Percentiles rank a stretch among this genome's conserved stretches.
These are phyloP conservation scores for Orbilia oligospora DNA, from an alignment of 2,329 filamentous ascomycete genomes.

Conservation along the genomic window DNA sequence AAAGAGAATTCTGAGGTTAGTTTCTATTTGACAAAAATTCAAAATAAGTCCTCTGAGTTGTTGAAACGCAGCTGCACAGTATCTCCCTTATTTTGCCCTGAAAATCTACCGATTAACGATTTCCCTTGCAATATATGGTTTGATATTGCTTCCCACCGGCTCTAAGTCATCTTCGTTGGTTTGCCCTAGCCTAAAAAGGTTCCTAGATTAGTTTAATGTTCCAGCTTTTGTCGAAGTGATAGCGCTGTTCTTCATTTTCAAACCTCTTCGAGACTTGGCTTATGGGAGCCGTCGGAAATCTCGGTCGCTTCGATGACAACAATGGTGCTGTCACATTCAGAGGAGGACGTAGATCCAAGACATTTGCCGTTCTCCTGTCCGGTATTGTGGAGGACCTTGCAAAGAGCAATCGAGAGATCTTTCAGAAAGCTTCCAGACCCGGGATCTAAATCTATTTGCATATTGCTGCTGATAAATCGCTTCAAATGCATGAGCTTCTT, in stretches of 20 bases:
- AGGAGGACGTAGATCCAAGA: neutral
- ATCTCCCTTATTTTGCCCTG: neutral
- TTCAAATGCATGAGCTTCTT: neutral
- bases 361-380: neutral
- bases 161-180: neutral
- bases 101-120: neutral
- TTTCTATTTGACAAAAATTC: neutral
- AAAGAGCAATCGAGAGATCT: conserved; percentile 41
- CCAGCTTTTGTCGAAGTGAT: neutral
- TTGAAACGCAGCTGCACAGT: neutral
- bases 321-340: neutral
- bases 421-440: conserved; percentile 8
- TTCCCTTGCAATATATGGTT: neutral
- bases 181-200: too few species aligned
- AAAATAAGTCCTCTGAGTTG: neutral
- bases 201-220: too few species aligned
- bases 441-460: neutral
- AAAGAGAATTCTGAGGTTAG: neutral
- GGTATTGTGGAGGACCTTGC: neutral
- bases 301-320: neutral
- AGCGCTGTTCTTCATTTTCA: neutral
- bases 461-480: neutral
- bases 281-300: neutral
- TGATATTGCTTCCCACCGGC: neutral
- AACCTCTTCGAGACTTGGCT: neutral